Conservation (phyloP, 768 basidiomycete species). For the Gymnopilus junonius region DNA sequence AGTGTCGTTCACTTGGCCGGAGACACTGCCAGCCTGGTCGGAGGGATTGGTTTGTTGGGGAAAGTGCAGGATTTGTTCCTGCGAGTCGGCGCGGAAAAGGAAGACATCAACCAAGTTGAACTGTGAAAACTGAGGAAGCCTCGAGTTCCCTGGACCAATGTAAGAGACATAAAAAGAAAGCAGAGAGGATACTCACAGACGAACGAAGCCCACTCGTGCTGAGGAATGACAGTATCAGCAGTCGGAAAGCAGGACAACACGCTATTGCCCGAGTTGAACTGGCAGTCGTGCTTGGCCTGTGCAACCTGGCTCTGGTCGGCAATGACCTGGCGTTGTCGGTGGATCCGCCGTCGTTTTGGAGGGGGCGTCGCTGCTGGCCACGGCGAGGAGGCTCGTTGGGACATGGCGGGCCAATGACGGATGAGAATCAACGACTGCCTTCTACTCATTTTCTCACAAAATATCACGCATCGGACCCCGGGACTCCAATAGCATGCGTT, state of each 20-base stretch:
- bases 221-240: slow-evolving; percentile 56
- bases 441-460: not conserved
- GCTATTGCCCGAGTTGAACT: slow-evolving; percentile 65
- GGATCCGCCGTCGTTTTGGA: slow-evolving; percentile 22
- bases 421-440: slow-evolving; percentile 2
- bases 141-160: slow-evolving; percentile 68
- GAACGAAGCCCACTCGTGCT: slow-evolving; percentile 76
- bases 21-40: slow-evolving; percentile 57
- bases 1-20: slow-evolving; percentile 67
- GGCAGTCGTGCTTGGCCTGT: slow-evolving; percentile 53
- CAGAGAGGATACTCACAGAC: slow-evolving; percentile 63
- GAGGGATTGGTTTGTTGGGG: slow-evolving; percentile 46
- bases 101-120: slow-evolving; percentile 71
- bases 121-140: slow-evolving; percentile 67
- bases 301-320: slow-evolving; percentile 39
- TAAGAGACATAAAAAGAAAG: slow-evolving; percentile 14
- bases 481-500: not conserved
- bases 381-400: slow-evolving; percentile 7
- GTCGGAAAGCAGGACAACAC: slow-evolving; percentile 81
- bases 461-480: slow-evolving; percentile 6
- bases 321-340: slow-evolving; percentile 39
- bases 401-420: slow-evolving; percentile 11
- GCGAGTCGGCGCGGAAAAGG: slow-evolving; percentile 77
- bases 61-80: slow-evolving; percentile 48
- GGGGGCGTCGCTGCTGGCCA: slow-evolving; percentile 16